Percentiles rank a stretch among this genome's conserved stretches.
phyloP scores from a whole-genome alignment of 1,284 basidiomycete genomes.

The Ganoderma leucocontextum region DNA sequence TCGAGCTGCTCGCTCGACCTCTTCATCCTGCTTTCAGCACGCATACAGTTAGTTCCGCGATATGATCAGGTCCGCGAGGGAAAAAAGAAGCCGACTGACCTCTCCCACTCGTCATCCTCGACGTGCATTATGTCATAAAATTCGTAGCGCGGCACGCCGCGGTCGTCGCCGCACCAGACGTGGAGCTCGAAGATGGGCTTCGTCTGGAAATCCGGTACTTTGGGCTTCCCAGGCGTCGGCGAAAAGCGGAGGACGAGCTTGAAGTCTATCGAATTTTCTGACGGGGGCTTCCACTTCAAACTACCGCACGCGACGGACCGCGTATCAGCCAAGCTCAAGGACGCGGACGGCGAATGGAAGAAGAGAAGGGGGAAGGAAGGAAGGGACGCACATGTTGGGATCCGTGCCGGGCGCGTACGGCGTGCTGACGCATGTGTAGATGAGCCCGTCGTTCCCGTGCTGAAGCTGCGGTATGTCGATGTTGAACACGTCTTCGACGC shows the following conservation, averaged over 20 bases:
- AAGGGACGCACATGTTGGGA: slow-evolving; percentile 78
- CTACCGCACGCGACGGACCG: slow-evolving; percentile 51
- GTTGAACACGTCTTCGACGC: slow-evolving; percentile 85
- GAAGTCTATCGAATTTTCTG: slow-evolving; percentile 98
- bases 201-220: slow-evolving; percentile 79
- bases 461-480: slow-evolving; percentile 88
- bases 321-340: slow-evolving; percentile 19
- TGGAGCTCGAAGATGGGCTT: slow-evolving; percentile 91
- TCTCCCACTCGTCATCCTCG: slow-evolving; percentile 93
- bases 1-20: slow-evolving; percentile 87
- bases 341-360: slow-evolving; percentile 3
- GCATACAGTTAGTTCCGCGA: not conserved
- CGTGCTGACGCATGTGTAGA: slow-evolving; percentile 92
- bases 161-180: slow-evolving; percentile 79
- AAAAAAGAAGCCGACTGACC: slow-evolving; percentile 54
- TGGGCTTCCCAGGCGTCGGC: slow-evolving; percentile 58
- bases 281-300: slow-evolving; percentile 98
- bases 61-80: slow-evolving; percentile 5
- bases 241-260: slow-evolving; percentile 94
- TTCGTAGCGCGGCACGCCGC: slow-evolving; percentile 71
- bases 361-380: slow-evolving; percentile 4
- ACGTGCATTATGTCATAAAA: slow-evolving; percentile 90
- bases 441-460: slow-evolving; percentile 96
- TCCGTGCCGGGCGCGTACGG: slow-evolving; percentile 93
- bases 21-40: slow-evolving; percentile 73